phyloP scores from a whole-genome alignment of 345 rosid genomes.

The Aquilaria yunnanensis region DNA sequence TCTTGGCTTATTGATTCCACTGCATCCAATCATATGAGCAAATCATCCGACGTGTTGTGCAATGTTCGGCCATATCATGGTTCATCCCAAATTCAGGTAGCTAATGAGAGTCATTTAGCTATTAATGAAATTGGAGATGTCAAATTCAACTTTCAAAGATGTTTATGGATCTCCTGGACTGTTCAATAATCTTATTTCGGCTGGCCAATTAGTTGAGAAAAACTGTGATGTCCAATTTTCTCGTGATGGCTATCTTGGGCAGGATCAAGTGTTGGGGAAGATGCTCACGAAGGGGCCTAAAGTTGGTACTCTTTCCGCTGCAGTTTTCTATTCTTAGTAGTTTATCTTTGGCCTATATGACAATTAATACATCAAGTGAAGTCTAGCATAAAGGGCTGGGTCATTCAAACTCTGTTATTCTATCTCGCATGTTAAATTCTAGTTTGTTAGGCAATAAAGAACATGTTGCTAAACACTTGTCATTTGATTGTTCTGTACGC shows the following conservation, averaged over 20 bases:
- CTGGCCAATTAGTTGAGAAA: too few species aligned
- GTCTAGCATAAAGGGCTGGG: not conserved
- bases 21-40: slow-evolving; percentile 1
- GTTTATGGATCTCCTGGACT: not conserved
- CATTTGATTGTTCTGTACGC: not conserved
- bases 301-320: not conserved
- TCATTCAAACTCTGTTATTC: too few species aligned
- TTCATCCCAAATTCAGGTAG: not conserved
- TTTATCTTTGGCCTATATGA: not conserved
- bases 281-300: slow-evolving; percentile 5
- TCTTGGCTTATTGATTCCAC: not conserved
- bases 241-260: not conserved
- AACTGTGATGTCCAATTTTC: too few species aligned
- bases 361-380: not conserved
- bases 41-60: not conserved
- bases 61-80: not conserved
- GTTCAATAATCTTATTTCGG: too few species aligned
- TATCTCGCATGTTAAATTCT: not conserved
- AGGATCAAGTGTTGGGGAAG: slow-evolving; percentile 12
- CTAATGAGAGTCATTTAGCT: not conserved
- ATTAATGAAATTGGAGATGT: not conserved
- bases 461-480: not conserved
- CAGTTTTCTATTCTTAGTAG: not conserved
- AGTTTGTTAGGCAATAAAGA: not conserved
- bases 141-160: not conserved